Evolutionary conservation across 805 yeast species (phyloP).

Genomic region (Candida manassasensis): DNA sequence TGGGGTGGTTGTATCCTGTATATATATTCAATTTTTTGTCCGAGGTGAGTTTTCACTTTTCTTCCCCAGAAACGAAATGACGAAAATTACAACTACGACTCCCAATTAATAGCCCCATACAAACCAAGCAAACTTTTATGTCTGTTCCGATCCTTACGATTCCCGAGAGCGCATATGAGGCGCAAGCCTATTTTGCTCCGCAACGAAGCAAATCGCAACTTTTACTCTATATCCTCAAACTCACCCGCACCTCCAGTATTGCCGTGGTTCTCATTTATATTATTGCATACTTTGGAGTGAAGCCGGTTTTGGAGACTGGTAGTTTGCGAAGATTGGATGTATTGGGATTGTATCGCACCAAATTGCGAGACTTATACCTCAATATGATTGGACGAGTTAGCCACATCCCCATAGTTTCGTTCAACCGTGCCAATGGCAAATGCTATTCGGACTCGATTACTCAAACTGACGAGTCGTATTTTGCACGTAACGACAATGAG

Average conservation of each 20-base stretch:
- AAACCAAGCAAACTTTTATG: too few species aligned
- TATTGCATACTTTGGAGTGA: conserved; percentile 27
- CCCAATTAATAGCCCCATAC: too few species aligned
- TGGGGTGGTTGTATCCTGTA: too few species aligned
- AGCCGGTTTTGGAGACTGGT: conserved; percentile 31
- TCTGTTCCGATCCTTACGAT: conserved; percentile 33
- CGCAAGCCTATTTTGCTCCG: conserved; percentile 17
- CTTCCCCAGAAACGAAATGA: too few species aligned
- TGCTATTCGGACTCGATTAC: conserved; percentile 33
- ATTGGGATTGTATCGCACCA: conserved; percentile 27
- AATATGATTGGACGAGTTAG: conserved; percentile 29
- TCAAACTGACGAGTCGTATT: conserved; percentile 29
- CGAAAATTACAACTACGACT: too few species aligned
- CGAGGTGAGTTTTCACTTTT: too few species aligned
- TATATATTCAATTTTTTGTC: too few species aligned
- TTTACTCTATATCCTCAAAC: conserved; percentile 21
- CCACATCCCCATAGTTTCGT: conserved; percentile 37
- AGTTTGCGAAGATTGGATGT: conserved; percentile 28
- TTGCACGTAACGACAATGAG: conserved; percentile 8
- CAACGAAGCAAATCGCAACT: conserved; percentile 18
- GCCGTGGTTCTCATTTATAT: conserved; percentile 25
- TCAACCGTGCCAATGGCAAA: conserved; percentile 24
- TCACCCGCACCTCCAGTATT: conserved; percentile 33
- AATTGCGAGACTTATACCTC: conserved; percentile 32
- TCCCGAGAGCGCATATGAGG: conserved; percentile 38